Evolutionary conservation across 805 yeast genomes (phyloP), one percentile per base, ranked within the genome.

Genomic region (Candida silvatica): DNA sequence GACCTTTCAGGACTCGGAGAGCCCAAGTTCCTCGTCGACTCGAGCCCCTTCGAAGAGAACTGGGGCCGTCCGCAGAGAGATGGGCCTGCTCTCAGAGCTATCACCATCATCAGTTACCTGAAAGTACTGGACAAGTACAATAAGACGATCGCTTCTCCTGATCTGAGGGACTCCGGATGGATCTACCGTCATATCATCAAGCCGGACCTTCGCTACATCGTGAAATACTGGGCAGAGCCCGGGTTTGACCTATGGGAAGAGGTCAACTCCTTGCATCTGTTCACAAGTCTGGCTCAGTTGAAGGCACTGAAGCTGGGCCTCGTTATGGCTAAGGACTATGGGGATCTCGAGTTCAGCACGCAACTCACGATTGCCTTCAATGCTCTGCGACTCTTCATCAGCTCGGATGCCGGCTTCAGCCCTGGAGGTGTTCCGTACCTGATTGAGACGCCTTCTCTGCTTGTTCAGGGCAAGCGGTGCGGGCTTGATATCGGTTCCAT

Each of bases 21-120:
- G 54, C 97, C 97, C 6, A 90, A 90, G 55, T 90, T 81, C 51
- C 54, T 67, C 52, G 74, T 77, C 4, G 71, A 85, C 51, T 78
- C 80, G 17, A 47, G 73, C 0, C 64, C 82, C 1, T 90, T 81
- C 48, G 54, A 56, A 5, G 77, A 62, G 2, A 54, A 62, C 24
- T 90, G 97, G 97, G 97, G 97, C 2, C 67, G 97, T 46, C 97
- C 97, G 1, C 97, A 90, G 58, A 71, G 86, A 40, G 97, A 90
- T 55, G 97, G 97, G 0, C 96, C 97, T 1, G 88, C 94, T 1
- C 64, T 90, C 38, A 68, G 97, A 47, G 68, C 77, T 8, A 67
- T 80, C 37, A 69, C 95, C 2, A 66, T 79, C 17, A 55, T 72
- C 26, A 69, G 69, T 41, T 83, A 74, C 51, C 45, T 83, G 39